phyloP scores from a whole-genome alignment of 2,329 filamentous ascomycete species.

The Xylariaceae sp. region DNA sequence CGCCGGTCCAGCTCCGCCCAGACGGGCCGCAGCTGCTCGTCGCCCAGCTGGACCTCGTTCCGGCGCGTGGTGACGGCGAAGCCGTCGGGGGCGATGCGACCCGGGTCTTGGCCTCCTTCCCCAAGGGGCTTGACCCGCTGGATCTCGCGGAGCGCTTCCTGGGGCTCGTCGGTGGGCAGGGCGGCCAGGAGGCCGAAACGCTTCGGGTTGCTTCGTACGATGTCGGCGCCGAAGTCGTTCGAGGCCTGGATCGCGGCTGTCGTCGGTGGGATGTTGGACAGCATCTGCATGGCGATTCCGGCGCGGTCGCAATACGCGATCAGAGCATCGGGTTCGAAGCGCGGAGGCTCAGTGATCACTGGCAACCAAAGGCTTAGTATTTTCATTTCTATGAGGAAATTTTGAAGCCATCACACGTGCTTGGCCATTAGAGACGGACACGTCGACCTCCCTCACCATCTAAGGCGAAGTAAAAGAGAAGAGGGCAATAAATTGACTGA shows the following conservation, averaged over 20 bases:
- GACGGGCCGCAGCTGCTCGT: neutral
- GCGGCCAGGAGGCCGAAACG: slow-evolving; percentile 2
- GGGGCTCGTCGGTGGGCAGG: slow-evolving; percentile 2
- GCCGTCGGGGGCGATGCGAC: neutral
- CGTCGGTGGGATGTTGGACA: slow-evolving; percentile 1
- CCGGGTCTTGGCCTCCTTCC: too few relatives aligned
- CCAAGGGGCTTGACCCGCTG: neutral
- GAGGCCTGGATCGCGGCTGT: neutral
- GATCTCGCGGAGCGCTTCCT: neutral
- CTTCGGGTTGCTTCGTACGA: neutral
- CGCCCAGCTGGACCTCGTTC: neutral
- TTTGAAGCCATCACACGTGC: too few relatives aligned
- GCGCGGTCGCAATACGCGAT: neutral
- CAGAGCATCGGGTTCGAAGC: too few relatives aligned
- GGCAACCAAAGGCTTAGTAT: too few relatives aligned
- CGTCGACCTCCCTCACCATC: too few relatives aligned
- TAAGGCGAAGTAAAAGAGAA: too few relatives aligned
- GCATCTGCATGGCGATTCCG: slow-evolving; percentile 1
- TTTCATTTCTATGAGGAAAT: too few relatives aligned
- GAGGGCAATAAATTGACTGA: too few relatives aligned
- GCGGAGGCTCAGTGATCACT: too few relatives aligned
- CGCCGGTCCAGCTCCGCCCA: neutral
- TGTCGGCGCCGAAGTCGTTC: slow-evolving; percentile 1
- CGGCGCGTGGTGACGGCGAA: slow-evolving; percentile 1
- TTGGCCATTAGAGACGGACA: too few relatives aligned